Conservation (phyloP, 495 filamentous ascomycete genomes). For the Lophiotrema nucula region DNA sequence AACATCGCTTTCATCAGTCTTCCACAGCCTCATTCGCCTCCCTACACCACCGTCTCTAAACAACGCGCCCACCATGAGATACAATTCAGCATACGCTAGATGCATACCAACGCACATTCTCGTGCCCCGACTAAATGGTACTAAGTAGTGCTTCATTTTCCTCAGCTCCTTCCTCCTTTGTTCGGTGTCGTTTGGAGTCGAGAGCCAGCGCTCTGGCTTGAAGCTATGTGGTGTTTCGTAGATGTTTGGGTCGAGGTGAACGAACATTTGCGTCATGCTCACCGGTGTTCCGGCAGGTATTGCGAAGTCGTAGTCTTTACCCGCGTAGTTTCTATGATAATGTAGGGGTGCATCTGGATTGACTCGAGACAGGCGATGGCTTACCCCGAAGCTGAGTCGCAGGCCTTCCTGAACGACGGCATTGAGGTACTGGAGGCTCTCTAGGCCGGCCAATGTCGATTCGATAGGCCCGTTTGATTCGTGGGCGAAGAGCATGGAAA, state of each 20-base stretch:
- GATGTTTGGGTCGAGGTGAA: conserved; percentile 24
- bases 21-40: conserved; percentile 3
- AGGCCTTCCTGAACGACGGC: background rate
- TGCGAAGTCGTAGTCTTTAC: background rate
- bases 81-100: conserved; percentile 25
- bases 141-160: conserved; percentile 5
- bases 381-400: background rate
- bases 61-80: conserved; percentile 5
- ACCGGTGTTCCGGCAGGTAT: conserved; percentile 28
- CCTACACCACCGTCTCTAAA: background rate
- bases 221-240: conserved; percentile 20
- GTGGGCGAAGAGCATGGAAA: background rate
- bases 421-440: background rate
- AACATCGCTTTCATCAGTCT: conserved; percentile 8
- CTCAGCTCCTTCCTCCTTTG: background rate
- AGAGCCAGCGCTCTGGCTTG: conserved; percentile 32
- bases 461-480: background rate
- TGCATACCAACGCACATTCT: conserved; percentile 19
- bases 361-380: background rate
- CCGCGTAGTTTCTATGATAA: background rate
- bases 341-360: background rate
- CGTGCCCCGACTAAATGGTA: conserved; percentile 10
- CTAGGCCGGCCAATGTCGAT: background rate
- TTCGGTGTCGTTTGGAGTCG: background rate
- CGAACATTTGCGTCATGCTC: conserved; percentile 28